Base-by-base conservation (phyloP, 2,329 filamentous ascomycete genomes). In the Zymoseptoria pseudotritici region DNA sequence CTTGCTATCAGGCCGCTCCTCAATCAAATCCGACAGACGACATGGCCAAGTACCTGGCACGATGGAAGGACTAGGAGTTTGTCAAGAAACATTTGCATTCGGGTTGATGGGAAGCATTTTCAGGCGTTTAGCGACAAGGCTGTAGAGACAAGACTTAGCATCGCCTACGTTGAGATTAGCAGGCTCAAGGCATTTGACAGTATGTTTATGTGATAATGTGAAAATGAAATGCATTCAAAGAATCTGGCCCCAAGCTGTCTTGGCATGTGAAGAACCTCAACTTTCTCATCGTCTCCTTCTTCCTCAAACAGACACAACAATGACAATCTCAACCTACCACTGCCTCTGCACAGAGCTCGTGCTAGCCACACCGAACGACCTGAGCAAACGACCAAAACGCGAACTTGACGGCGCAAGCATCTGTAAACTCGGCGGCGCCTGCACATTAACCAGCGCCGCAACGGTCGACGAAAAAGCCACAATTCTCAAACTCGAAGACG, bases 331-430 rank as follows among this genome's bases (percentile, higher is more conserved):
- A 46, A 83, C 80, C 61, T 83, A 84, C 73, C 82, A 84, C 75
- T 89, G 86, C 78, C 79, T 86, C 70, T 89, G 86, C 79, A 83
- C 78, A 53, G 81, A 86, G 66, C 81, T 88, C 63, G 75, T 88
- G 58, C 79, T 89, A 63, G 81, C 84, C 21, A 85, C 78, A 52
- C 83, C 82, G 0, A 79, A 82, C 46, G 71, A 77, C 2, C 75
- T 88, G 53, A 62, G 75, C 26, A 65, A 73, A 0, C 78, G 87
- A 10, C 83, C 84, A 1, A 78, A 75, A 7, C 82, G 86, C 53
- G 71, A 75, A 61, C 63, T 69, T 53, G 85, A 88, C 70, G 71
- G 72, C 20, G 80, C 84, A 0, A 70, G 81, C 58, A 87, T 88
- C 63, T 78, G 87, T 21, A 82, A 83, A 1, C 74, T 87, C 36